phyloP scores from a whole-genome alignment of 2,329 filamentous ascomycete species.

The Sporothrix euskadiensis region DNA sequence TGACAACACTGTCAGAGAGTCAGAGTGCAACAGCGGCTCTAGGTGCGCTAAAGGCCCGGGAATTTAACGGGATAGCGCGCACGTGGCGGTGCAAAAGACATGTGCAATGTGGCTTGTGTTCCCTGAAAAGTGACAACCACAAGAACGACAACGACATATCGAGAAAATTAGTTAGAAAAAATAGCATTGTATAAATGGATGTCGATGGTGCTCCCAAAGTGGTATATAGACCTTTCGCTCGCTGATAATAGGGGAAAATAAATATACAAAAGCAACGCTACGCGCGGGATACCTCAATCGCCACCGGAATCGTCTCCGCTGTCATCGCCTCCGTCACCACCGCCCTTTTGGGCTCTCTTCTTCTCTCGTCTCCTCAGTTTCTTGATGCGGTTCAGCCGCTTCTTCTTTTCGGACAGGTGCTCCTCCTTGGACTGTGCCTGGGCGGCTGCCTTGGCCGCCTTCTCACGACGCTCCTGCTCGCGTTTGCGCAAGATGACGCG shows the following conservation, averaged over 20 bases:
- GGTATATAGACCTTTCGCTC: not conserved
- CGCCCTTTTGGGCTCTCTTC: constrained; percentile 45
- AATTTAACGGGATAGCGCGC: not conserved
- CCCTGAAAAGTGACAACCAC: not conserved
- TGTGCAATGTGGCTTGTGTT: constrained; percentile 5
- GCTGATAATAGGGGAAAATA: not conserved
- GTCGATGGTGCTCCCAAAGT: too few relatives aligned
- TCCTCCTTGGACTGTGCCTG: constrained; percentile 54
- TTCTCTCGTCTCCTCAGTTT: constrained; percentile 61
- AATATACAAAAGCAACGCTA: not conserved
- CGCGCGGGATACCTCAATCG: not conserved
- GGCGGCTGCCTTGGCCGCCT: constrained; percentile 44
- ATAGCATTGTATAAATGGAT: not conserved
- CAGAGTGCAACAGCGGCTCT: too few relatives aligned
- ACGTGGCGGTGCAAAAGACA: constrained; percentile 17
- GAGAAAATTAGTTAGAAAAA: not conserved
- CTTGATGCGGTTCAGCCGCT: constrained; percentile 60
- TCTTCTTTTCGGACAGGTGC: constrained; percentile 61
- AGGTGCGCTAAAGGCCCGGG: not conserved
- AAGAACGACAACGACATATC: not conserved
- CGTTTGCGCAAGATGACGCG: constrained; percentile 54
- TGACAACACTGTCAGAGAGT: too few relatives aligned
- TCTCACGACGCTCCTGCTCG: constrained; percentile 46
- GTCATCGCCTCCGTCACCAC: not conserved
- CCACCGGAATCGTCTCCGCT: not conserved